These are phyloP conservation scores for Gossypium gossypioides DNA, from an alignment of 441 rosid species.

Conservation along the genomic window DNA sequence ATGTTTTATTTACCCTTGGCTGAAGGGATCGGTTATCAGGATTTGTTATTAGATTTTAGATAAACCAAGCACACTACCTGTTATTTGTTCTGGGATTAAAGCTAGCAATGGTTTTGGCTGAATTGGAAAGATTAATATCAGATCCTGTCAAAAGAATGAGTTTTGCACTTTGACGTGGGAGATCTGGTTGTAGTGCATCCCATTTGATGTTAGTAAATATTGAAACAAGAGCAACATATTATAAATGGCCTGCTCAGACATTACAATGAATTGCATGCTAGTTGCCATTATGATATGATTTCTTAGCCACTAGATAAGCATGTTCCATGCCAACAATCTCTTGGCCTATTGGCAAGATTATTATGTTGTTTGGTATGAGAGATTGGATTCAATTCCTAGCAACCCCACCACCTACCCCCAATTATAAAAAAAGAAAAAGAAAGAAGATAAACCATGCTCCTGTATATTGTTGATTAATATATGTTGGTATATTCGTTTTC, in stretches of 20 bases:
- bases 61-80: not conserved
- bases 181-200: not conserved
- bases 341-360: too few species aligned
- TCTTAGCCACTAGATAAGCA: not conserved
- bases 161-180: not conserved
- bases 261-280: not conserved
- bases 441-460: not conserved
- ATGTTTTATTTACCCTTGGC: not conserved
- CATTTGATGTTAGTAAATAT: not conserved
- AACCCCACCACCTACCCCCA: too few species aligned
- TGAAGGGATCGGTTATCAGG: not conserved
- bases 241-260: not conserved
- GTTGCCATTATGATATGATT: not conserved
- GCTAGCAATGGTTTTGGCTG: not conserved
- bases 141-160: constrained; percentile 8
- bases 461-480: not conserved
- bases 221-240: not conserved
- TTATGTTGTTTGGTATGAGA: too few species aligned
- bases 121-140: not conserved
- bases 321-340: too few species aligned
- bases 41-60: not conserved
- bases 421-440: too few species aligned
- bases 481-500: not conserved
- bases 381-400: too few species aligned
- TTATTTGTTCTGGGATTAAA: not conserved